Evolutionary conservation across 495 filamentous ascomycete species (phyloP).

Genomic region (Penicillium lividum): DNA sequence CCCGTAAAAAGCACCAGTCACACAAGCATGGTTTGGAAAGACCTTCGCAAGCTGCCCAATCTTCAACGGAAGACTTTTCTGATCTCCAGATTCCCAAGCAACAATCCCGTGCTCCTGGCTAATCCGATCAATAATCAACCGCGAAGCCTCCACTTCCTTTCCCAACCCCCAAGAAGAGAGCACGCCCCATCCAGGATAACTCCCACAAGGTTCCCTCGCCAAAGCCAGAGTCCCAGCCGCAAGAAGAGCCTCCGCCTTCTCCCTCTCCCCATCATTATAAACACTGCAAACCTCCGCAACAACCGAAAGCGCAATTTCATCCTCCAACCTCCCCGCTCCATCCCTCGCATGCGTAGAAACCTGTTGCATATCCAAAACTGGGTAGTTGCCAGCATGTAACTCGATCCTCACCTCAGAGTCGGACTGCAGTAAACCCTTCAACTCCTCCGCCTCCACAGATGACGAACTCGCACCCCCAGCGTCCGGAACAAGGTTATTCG

Average conservation of each 20-base stretch:
- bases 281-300: conserved; percentile 71
- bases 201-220: conserved; percentile 72
- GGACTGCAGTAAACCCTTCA: conserved; percentile 25
- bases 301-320: conserved; percentile 67
- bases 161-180: conserved; percentile 58
- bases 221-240: conserved; percentile 71
- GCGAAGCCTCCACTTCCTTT: neutral
- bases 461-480: neutral
- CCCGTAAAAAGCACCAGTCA: conserved; percentile 69
- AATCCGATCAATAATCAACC: conserved; percentile 35
- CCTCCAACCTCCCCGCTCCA: conserved; percentile 36
- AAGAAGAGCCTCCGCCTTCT: conserved; percentile 64
- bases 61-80: conserved; percentile 26
- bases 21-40: conserved; percentile 86
- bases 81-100: conserved; percentile 21
- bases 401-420: conserved; percentile 50
- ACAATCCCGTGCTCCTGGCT: conserved; percentile 43
- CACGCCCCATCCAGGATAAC: conserved; percentile 74
- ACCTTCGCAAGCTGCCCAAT: conserved; percentile 59
- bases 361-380: conserved; percentile 80
- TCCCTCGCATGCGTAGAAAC: conserved; percentile 66
- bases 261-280: conserved; percentile 56
- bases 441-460: conserved; percentile 20
- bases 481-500: conserved; percentile 41
- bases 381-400: conserved; percentile 72